phyloP scores from a whole-genome alignment of 352 stramenopile genomes.

The Globisporangium ultimum region DNA sequence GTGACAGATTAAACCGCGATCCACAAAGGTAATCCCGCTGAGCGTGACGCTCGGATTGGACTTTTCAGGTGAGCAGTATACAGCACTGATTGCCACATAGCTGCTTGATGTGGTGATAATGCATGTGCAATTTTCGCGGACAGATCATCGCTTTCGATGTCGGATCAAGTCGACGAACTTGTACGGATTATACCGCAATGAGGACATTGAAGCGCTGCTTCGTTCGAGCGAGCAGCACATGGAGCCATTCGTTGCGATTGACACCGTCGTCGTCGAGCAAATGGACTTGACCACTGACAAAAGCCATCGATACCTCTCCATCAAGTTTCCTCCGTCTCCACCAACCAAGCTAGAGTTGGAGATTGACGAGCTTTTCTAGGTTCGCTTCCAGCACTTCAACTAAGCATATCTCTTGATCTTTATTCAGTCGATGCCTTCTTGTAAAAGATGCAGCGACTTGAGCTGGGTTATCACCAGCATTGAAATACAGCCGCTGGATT shows the following conservation, averaged over 20 bases:
- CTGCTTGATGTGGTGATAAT: no score
- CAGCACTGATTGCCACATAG: background rate
- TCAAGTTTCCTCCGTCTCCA: constrained; percentile 29
- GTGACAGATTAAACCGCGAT: constrained; percentile 62
- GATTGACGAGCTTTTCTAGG: constrained; percentile 66
- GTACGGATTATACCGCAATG: constrained; percentile 57
- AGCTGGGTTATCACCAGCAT: constrained; percentile 24
- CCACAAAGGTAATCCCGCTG: constrained; percentile 36
- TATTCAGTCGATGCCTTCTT: constrained; percentile 21
- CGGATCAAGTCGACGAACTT: constrained; percentile 65
- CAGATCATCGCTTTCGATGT: constrained; percentile 66
- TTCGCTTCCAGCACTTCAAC: constrained; percentile 22
- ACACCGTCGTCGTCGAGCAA: constrained; percentile 67
- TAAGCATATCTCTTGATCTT: constrained; percentile 26
- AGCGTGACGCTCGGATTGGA: constrained; percentile 62
- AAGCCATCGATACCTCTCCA: constrained; percentile 45
- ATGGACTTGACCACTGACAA: constrained; percentile 67
- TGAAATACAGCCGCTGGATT: constrained; percentile 35
- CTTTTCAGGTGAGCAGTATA: constrained; percentile 25
- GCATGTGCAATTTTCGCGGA: constrained; percentile 8
- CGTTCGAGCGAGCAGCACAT: constrained; percentile 20
- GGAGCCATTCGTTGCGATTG: constrained; percentile 50
- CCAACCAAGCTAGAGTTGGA: constrained; percentile 54
- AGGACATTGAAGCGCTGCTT: constrained; percentile 57
- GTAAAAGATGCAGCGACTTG: constrained; percentile 27